Evolutionary conservation across 495 filamentous ascomycete species (phyloP), one percentile per base, ranked within the genome.

Genomic region (Pyrenopolyporus hunteri): DNA sequence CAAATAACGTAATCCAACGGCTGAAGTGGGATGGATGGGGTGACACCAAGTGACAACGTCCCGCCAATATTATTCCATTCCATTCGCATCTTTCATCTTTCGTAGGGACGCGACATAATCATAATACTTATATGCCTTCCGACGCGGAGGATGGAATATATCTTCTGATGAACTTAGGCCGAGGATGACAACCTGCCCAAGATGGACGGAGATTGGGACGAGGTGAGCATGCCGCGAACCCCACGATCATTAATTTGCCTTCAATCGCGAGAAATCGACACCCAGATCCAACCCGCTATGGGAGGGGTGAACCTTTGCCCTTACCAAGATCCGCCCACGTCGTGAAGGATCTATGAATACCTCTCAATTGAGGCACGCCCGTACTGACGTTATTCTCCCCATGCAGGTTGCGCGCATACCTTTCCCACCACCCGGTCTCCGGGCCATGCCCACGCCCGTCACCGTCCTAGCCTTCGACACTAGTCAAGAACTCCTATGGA

Each of bases 401-500:
- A 26, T 19, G 67, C 76, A 93, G 85, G 78, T 92, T 71, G 83
- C 84, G 74, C 83, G 88, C 69, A 81, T 90, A 71, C 79, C 82
- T 59, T 81, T 89, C 71, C 88, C 88, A 51, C 83, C 87, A 56
- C 85, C 88, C 43, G 83, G 79, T 48, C 70, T 79, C 58, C 83
- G 87, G 72, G 80, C 78, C 25, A 68, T 86, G 61, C 80, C 87
- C 2, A 85, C 87, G n/a, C 80, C 84, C 37, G 83, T 85, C 49
- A 85, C 87, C 4, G 84, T 90, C 7, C 75, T 96, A 59, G 88
- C 90, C 17, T 98, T 98, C 69, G 94, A 99, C 70, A 87, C 87
- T 55, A 79, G 83, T 36, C 86, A 93, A 70, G 94, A 98, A 73
- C 83, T 98, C 25, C 72, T 98, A 58, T 98, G 95, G 94, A 82